Evolutionary conservation across 2,329 filamentous ascomycete genomes (phyloP), one percentile per base, ranked within the genome.

Genomic region (Hypoxylon sp.): DNA sequence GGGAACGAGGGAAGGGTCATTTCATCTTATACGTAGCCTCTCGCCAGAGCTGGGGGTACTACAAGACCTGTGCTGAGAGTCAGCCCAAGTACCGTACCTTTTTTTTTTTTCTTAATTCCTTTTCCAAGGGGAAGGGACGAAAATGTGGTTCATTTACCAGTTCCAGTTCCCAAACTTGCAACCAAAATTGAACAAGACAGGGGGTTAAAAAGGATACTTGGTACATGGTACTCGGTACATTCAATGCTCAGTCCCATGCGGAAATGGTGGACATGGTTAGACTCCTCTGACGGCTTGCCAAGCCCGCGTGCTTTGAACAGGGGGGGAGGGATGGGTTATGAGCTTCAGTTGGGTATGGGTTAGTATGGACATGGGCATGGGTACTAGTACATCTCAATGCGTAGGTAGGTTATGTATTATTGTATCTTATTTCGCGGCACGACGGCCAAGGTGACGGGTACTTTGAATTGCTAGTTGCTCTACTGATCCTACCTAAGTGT

Each of bases 21-120:
- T 67, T 67, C 58, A 65, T 63, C 65, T 67, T 67, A 68, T 68
- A 67, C 62, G 60, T 59, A 54, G 55, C 47, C 54, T 29, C 32
- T 54, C 51, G 26, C 36, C 21, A 54, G 51, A 47, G 48, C 49
- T 51, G 49, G 46, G 54, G 51, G 54, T 51, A 50, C 36, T 50
- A 50, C 51, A 35, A 54, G 57, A 60, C 51, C 51, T 59, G 44
- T 50, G 54, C 51, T 49, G 53, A 58, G 40, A 48, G 36, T 48
- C 32, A 52, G 50, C 37, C 36, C 43, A 57, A 48, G 57, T 57
- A 57, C 57, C 47, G 34, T 57, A 55, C 50, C 43, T 54, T 32
- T 49, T 44, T 53, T 34, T 38, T 37, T 37, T 35, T 47, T 48
- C 30, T 44, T 46, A 51, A 49, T 60, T 49, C 43, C 47, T 51